These are phyloP conservation scores for Chrysosporium keratinophilum DNA, from an alignment of 2,329 filamentous ascomycete genomes.

Conservation along the genomic window DNA sequence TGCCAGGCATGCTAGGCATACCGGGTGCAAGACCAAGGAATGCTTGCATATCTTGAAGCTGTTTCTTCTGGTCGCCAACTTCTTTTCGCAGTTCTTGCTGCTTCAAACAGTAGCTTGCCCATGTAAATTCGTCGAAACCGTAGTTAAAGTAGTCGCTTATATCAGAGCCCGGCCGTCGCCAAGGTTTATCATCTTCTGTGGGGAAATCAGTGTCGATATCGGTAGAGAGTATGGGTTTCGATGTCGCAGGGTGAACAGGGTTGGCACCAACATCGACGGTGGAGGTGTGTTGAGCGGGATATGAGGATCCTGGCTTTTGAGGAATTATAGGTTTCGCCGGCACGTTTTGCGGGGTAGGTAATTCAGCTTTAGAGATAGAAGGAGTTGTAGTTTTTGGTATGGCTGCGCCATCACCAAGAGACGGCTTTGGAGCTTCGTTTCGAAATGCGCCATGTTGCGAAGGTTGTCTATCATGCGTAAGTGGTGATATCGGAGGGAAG, in stretches of 20 bases:
- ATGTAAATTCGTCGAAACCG: conserved; percentile 96
- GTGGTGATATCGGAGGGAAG: neutral
- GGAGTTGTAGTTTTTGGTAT: conserved; percentile 30
- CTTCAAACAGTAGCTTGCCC: conserved; percentile 86
- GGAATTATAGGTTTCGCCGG: conserved; percentile 29
- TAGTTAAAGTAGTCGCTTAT: conserved; percentile 98
- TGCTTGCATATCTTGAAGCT: conserved; percentile 51
- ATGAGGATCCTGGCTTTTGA: conserved; percentile 52
- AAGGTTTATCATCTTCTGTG: conserved; percentile 71
- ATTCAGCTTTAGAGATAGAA: conserved; percentile 19
- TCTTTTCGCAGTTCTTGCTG: conserved; percentile 70
- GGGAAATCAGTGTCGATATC: conserved; percentile 66
- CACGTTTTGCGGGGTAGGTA: conserved; percentile 25
- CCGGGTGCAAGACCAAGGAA: conserved; percentile 43
- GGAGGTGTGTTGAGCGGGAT: conserved; percentile 59
- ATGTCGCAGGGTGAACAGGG: conserved; percentile 61
- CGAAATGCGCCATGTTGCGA: conserved; percentile 31
- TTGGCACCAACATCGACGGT: conserved; percentile 76
- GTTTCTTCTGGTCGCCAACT: conserved; percentile 68
- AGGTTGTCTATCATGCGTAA: conserved; percentile 25
- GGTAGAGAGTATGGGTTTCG: conserved; percentile 72
- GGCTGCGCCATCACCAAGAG: conserved; percentile 24
- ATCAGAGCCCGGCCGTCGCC: conserved; percentile 88
- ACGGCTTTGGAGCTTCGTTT: conserved; percentile 28
- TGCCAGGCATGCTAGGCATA: conserved; percentile 33